Percentiles rank a stretch among this genome's conserved stretches.
phyloP scores from a whole-genome alignment of 768 basidiomycete genomes.

The Clitopilus hobsonii region DNA sequence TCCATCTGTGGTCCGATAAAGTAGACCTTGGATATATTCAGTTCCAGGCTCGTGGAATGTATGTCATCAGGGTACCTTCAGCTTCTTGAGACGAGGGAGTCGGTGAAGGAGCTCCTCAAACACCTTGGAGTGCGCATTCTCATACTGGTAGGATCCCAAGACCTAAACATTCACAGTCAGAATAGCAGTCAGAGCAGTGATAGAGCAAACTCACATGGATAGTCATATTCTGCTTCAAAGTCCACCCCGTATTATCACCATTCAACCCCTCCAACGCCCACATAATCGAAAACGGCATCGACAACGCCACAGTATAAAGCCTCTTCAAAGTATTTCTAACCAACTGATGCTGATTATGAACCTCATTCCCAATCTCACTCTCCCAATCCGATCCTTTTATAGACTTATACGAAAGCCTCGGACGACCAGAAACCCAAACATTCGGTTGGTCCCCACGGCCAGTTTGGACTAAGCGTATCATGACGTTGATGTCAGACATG shows the following conservation, averaged over 20 bases:
- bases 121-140: constrained; percentile 12
- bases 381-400: constrained; percentile 21
- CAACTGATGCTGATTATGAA: constrained; percentile 6
- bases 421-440: constrained; percentile 28
- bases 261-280: constrained; percentile 17
- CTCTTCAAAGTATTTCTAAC: constrained; percentile 1
- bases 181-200: background rate
- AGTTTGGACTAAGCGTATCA: too few species aligned
- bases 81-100: constrained; percentile 21
- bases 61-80: too few species aligned
- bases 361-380: constrained; percentile 15
- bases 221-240: constrained; percentile 11
- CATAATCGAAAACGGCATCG: constrained; percentile 22
- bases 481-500: constrained; percentile 13
- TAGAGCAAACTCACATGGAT: constrained; percentile 17
- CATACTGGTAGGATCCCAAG: constrained; percentile 20
- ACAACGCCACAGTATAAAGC: constrained; percentile 15
- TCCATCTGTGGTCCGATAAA: background rate
- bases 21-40: too few species aligned
- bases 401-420: constrained; percentile 18
- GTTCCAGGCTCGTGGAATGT: too few species aligned
- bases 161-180: constrained; percentile 14
- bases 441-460: constrained; percentile 4
- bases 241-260: constrained; percentile 11
- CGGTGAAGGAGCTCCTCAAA: constrained; percentile 34